These are phyloP conservation scores for Colletotrichum lindemuthianum DNA, from an alignment of 2,329 filamentous ascomycete species.

Conservation along the genomic window DNA sequence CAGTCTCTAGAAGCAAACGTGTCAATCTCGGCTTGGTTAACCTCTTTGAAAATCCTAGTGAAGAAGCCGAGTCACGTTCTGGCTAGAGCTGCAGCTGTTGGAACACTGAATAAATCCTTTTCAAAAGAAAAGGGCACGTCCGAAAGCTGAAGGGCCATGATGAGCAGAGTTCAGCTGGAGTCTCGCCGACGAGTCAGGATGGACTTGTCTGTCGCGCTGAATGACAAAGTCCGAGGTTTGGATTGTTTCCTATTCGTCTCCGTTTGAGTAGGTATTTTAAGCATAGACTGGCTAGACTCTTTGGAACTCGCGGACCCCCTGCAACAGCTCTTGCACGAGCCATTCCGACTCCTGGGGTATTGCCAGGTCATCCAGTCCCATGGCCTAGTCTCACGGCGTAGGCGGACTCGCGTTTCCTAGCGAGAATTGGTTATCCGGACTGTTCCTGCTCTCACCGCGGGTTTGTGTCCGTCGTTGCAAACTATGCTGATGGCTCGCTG, in stretches of 20 bases:
- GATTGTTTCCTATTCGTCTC: background rate
- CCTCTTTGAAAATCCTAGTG: too few species aligned
- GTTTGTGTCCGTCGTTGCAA: constrained; percentile 30
- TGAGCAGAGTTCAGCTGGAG: too few species aligned
- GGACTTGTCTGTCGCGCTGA: background rate
- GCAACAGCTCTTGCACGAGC: constrained; percentile 38
- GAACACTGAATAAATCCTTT: too few species aligned
- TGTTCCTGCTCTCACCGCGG: background rate
- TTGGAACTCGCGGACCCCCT: constrained; percentile 28
- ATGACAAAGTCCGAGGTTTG: background rate
- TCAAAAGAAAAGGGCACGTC: too few species aligned
- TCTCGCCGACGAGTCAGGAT: too few species aligned
- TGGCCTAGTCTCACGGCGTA: constrained; percentile 39
- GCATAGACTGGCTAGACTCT: background rate
- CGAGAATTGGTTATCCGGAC: background rate
- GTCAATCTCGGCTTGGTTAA: too few species aligned
- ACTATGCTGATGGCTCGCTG: constrained; percentile 43
- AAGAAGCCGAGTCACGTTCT: too few species aligned
- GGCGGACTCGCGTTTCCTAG: background rate
- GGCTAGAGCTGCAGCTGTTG: too few species aligned
- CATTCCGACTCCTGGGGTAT: constrained; percentile 37
- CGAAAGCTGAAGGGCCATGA: too few species aligned
- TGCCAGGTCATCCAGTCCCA: constrained; percentile 35
- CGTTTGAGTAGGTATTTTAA: background rate
- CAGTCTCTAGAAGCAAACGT: too few species aligned